Base-by-base conservation (phyloP, 139 green algal species). In the Gonium pectorale region DNA sequence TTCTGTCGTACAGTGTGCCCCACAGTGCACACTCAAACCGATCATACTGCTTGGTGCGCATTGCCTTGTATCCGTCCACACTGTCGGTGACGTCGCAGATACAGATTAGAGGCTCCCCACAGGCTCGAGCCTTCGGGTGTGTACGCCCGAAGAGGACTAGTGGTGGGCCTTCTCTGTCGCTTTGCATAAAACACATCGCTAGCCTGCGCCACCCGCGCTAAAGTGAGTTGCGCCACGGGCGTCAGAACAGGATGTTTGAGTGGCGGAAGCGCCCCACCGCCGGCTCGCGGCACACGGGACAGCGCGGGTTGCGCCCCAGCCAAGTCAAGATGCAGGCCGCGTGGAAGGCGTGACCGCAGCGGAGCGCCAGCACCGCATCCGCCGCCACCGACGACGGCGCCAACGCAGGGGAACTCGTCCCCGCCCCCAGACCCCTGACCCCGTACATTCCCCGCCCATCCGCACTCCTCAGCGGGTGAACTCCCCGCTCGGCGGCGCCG, bases 261-360 rank as follows among this genome's bases (percentile, higher is more conserved):
- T 82, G 74, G 37, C 74, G 74, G 19, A 5, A 31, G 52, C 5
- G 17, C 7, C 74, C 74, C 40, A 82, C 41, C 27, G 74, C 74
- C 17, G 56, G 74, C 74, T 82, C 74, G 5, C 74, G 74, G 37
- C 74, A 82, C 59, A 82, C 40, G 5, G 74, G 59, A 31, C 74
- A 82, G 13, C 74, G 27, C 31, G 59, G 29, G 5, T 2, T 40
- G 15, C 74, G 74, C 29, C 21, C 6, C 13, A 82, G 59, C 74
- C 74, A 82, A 40, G 22, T 17, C 40, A 71, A 40, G 2, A 71
- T 19, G n/a, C 74, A 71, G 40, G 17, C 21, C 40, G 5, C 29
- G 74, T 82, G 59, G n/a, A 72, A 82, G 5, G 31, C 27, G 59
- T 82, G 74, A 0, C 74, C 74, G 24, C 74, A 82, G 15, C 74